These are phyloP conservation scores for Rozella allomycis DNA, from an alignment of 371 early-diverging fungal species.

Conservation along the genomic window DNA sequence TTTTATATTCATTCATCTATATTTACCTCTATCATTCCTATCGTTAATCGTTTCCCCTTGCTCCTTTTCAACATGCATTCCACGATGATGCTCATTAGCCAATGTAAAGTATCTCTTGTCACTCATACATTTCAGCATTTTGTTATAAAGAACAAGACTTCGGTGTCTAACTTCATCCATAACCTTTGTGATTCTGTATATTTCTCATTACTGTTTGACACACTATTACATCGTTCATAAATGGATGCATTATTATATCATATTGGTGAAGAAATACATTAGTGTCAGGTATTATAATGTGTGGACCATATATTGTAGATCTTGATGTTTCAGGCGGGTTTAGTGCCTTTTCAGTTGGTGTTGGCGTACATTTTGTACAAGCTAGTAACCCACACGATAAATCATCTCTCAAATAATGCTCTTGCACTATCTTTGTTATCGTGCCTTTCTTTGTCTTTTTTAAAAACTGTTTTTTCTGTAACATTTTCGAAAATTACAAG, in stretches of 20 bases:
- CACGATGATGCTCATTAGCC: conserved; percentile 10
- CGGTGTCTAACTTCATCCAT: conserved; percentile 67
- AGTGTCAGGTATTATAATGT: conserved; percentile 78
- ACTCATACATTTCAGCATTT: no score
- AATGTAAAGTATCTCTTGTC: no score
- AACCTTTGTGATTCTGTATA: no score
- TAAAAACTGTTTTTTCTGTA: conserved; percentile 17
- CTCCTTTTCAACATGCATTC: conserved; percentile 55
- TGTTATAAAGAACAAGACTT: conserved; percentile 47
- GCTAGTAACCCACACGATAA: conserved; percentile 50
- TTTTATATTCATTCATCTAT: conserved; percentile 4
- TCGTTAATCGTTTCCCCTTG: conserved; percentile 75
- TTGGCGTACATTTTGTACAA: conserved; percentile 33
- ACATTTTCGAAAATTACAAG: no score
- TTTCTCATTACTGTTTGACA: conserved; percentile 81
- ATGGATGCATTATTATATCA: conserved; percentile 70
- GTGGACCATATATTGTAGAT: conserved; percentile 27
- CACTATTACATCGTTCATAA: conserved; percentile 67
- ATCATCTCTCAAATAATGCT: conserved; percentile 73
- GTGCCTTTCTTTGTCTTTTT: conserved; percentile 67
- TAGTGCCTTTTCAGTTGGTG: conserved; percentile 11
- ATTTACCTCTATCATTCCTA: conserved; percentile 61
- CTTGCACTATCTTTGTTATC: conserved; percentile 76
- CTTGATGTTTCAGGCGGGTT: conserved; percentile 21
- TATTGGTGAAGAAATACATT: conserved; percentile 70